Evolutionary conservation across 2,329 filamentous ascomycete species (phyloP).

Genomic region (Kalmusia sp.): DNA sequence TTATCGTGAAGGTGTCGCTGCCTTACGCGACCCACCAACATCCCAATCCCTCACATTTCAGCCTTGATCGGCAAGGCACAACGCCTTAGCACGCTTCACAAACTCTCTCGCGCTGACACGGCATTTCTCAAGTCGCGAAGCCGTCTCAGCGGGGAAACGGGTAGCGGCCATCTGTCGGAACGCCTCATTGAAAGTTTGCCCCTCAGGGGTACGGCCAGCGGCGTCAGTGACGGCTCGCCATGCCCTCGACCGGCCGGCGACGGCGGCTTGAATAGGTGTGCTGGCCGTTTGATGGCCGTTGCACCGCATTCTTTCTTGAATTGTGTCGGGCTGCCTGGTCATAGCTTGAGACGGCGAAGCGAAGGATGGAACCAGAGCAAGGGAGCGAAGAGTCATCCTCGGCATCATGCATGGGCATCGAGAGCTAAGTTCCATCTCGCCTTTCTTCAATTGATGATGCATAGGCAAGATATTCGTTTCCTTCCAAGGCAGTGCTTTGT

Average conservation of each 20-base stretch:
- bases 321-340: constrained; percentile 27
- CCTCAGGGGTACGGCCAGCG: constrained; percentile 37
- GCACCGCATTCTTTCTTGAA: constrained; percentile 30
- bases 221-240: constrained; percentile 21
- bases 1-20: background rate
- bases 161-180: constrained; percentile 22
- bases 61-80: constrained; percentile 24
- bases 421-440: no score
- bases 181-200: constrained; percentile 22
- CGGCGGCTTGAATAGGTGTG: constrained; percentile 15
- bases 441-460: background rate
- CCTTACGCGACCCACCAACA: background rate
- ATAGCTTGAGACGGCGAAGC: constrained; percentile 29
- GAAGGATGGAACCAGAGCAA: constrained; percentile 27
- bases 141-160: constrained; percentile 25
- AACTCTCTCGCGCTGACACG: constrained; percentile 13
- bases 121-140: constrained; percentile 9
- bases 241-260: constrained; percentile 11
- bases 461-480: no score
- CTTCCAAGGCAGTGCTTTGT: background rate
- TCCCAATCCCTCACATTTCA: background rate
- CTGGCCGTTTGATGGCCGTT: constrained; percentile 36
- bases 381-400: constrained; percentile 21
- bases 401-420: no score
- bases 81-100: constrained; percentile 19